Percentiles rank a stretch among this genome's conserved stretches.
These are phyloP conservation scores for Fusarium sp. DNA, from an alignment of 2,329 filamentous ascomycete species.

Conservation along the genomic window DNA sequence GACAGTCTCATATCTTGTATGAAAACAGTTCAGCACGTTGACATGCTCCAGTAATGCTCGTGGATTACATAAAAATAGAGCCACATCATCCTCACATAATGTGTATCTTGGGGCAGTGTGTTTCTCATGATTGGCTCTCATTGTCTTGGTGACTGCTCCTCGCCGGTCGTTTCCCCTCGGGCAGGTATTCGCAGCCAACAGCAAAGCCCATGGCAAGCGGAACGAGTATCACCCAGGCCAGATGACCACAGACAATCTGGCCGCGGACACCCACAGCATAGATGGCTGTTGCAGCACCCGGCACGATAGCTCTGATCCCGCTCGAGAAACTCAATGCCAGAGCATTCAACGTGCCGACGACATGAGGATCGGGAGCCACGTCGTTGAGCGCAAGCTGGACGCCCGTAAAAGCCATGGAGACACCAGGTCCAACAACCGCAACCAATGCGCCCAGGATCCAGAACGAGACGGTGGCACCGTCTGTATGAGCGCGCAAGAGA, in stretches of 20 bases:
- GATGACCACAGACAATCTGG: conserved; percentile 69
- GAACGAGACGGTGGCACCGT: conserved; percentile 56
- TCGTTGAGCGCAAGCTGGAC: conserved; percentile 80
- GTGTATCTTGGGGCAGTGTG: not conserved
- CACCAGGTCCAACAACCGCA: conserved; percentile 64
- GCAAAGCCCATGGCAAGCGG: conserved; percentile 44
- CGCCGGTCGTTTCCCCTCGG: conserved; percentile 36
- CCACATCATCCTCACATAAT: too few relatives aligned
- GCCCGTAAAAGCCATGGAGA: conserved; percentile 75
- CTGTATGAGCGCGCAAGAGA: conserved; percentile 50
- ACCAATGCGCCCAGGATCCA: conserved; percentile 60
- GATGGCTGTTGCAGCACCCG: conserved; percentile 71
- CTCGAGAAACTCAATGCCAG: conserved; percentile 65
- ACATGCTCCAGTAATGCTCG: too few relatives aligned
- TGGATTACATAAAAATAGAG: too few relatives aligned
- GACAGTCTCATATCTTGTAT: too few relatives aligned
- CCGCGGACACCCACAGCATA: conserved; percentile 73
- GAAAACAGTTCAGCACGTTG: too few relatives aligned
- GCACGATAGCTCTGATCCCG: conserved; percentile 70
- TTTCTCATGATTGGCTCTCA: not conserved
- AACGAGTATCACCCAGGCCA: conserved; percentile 49
- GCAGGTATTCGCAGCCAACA: conserved; percentile 42
- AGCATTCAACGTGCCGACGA: conserved; percentile 77
- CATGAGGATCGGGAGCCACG: conserved; percentile 69
- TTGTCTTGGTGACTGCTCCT: conserved; percentile 26